Conservation (phyloP, 2,329 filamentous ascomycete genomes). For the Onygena corvina region DNA sequence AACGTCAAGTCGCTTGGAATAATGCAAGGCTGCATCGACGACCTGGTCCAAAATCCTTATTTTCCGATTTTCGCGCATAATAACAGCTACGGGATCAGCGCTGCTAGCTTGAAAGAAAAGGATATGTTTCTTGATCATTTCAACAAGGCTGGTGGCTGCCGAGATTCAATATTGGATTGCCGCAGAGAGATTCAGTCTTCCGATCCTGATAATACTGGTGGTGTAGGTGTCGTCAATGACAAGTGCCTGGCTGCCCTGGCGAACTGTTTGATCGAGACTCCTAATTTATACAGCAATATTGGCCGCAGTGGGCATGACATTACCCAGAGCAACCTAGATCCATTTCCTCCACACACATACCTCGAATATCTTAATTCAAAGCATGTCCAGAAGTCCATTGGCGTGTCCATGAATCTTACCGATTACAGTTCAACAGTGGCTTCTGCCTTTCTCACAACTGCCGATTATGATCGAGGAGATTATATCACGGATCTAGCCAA, state of each 20-base stretch:
- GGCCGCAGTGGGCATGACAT: slow-evolving; percentile 48
- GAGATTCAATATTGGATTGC: slow-evolving; percentile 38
- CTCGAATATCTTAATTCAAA: slow-evolving; percentile 45
- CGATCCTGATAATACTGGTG: slow-evolving; percentile 4
- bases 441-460: background rate
- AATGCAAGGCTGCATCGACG: slow-evolving; percentile 26
- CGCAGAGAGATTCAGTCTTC: slow-evolving; percentile 18
- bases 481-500: slow-evolving; percentile 27
- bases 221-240: background rate
- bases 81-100: slow-evolving; percentile 41
- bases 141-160: slow-evolving; percentile 33
- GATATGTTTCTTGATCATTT: slow-evolving; percentile 29
- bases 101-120: slow-evolving; percentile 34
- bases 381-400: slow-evolving; percentile 41
- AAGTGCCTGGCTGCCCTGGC: background rate
- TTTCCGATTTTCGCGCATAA: slow-evolving; percentile 39
- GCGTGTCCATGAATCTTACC: slow-evolving; percentile 45
- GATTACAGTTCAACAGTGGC: slow-evolving; percentile 40
- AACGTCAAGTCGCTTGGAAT: slow-evolving; percentile 36
- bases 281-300: slow-evolving; percentile 32
- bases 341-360: slow-evolving; percentile 43
- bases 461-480: background rate
- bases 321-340: slow-evolving; percentile 39
- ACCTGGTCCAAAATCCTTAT: slow-evolving; percentile 34
- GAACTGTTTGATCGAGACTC: background rate